Evolutionary conservation across 2,329 filamentous ascomycete species (phyloP).

Genomic region (Penicillium olsonii): DNA sequence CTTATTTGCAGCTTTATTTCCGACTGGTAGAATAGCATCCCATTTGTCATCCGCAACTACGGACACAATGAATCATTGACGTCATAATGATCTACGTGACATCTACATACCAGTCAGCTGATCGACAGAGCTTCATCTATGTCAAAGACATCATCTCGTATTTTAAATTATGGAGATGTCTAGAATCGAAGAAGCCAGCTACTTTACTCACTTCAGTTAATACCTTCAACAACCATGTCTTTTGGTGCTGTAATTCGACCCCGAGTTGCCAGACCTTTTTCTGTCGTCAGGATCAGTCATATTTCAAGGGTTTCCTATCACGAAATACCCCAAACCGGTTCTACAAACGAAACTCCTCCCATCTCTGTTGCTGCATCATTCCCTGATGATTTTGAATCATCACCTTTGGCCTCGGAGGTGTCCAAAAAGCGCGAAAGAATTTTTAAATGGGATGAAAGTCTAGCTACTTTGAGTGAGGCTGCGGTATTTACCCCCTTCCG

Average conservation of each 20-base stretch:
- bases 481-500: neutral
- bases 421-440: neutral
- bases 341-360: neutral
- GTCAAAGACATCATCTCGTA: too few relatives aligned
- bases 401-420: neutral
- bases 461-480: neutral
- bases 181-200: too few relatives aligned
- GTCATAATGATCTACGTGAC: too few relatives aligned
- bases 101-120: too few relatives aligned
- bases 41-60: too few relatives aligned
- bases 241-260: neutral
- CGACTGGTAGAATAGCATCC: too few relatives aligned
- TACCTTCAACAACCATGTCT: neutral
- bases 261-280: neutral
- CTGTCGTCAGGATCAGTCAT: neutral
- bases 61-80: too few relatives aligned
- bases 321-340: neutral
- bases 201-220: neutral
- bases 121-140: too few relatives aligned
- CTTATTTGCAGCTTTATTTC: too few relatives aligned
- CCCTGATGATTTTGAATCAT: conserved; percentile 3
- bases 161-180: too few relatives aligned
- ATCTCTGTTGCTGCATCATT: neutral
- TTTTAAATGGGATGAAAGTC: neutral
- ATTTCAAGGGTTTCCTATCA: neutral